Percentiles rank a stretch among this genome's conserved stretches.
Evolutionary conservation across 2,329 filamentous ascomycete genomes (phyloP).

Genomic region (Leptographium procerum): DNA sequence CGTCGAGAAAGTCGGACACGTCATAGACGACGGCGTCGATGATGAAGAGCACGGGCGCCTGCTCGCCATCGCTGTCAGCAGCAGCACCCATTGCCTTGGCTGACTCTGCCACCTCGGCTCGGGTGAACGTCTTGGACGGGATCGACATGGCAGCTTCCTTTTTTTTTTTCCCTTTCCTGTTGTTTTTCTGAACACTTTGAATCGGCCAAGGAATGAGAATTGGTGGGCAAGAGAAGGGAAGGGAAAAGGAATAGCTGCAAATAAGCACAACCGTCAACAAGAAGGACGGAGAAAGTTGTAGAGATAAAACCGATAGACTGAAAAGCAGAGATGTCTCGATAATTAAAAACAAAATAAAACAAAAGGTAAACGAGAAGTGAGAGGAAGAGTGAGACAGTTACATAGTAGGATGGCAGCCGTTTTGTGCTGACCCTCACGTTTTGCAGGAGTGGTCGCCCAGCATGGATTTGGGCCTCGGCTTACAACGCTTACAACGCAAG

Average conservation of each 20-base stretch:
- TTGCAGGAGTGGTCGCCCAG: neutral
- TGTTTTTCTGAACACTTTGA: no score
- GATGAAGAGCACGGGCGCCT: conserved; percentile 71
- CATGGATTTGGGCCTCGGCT: neutral
- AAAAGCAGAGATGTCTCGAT: neutral
- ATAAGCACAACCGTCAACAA: neutral
- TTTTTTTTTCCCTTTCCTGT: no score
- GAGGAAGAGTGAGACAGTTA: neutral
- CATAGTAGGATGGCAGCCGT: neutral
- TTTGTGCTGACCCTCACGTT: neutral
- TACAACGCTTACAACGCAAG: no score
- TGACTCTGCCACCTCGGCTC: conserved; percentile 49
- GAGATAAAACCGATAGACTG: neutral
- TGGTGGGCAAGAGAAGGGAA: neutral
- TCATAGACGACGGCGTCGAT: conserved; percentile 84
- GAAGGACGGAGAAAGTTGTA: neutral
- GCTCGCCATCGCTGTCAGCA: conserved; percentile 51
- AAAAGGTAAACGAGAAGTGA: neutral
- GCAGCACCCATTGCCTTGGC: conserved; percentile 36
- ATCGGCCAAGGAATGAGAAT: no score
- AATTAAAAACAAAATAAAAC: no score
- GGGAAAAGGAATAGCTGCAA: neutral
- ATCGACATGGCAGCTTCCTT: conserved; percentile 21
- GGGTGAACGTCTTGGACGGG: conserved; percentile 40
- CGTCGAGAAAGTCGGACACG: conserved; percentile 72